phyloP scores from a whole-genome alignment of 2,329 filamentous ascomycete genomes.

The Fusarium sp. region DNA sequence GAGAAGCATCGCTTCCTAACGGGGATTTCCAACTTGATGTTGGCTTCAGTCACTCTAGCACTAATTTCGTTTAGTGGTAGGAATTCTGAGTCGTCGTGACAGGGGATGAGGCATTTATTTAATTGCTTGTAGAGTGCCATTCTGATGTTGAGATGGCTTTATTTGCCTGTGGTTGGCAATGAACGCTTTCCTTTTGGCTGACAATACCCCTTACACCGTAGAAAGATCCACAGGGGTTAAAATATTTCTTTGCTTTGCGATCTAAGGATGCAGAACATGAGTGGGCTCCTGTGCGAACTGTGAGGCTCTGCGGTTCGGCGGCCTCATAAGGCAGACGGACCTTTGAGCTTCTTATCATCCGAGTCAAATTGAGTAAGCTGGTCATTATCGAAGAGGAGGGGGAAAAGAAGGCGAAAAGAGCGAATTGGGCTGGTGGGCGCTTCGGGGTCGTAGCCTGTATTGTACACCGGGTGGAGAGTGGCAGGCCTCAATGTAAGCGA shows the following conservation, averaged over 20 bases:
- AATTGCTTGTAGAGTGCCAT: slow-evolving; percentile 2
- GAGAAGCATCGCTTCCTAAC: not conserved
- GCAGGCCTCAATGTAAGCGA: not conserved
- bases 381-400: not conserved
- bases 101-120: not conserved
- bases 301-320: not conserved
- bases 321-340: not conserved
- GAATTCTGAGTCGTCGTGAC: not conserved
- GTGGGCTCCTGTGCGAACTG: not conserved
- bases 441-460: not conserved
- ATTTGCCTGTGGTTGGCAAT: not conserved
- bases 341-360: not conserved
- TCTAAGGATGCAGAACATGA: not conserved
- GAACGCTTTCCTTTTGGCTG: not conserved
- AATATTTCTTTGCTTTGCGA: accelerated
- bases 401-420: not conserved
- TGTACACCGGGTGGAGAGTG: not conserved
- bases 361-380: not conserved
- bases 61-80: not conserved
- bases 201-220: accelerated
- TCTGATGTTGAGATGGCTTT: not conserved
- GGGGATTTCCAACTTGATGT: not conserved
- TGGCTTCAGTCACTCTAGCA: not conserved
- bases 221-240: not conserved
- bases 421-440: not conserved